Evolutionary conservation across 2,329 filamentous ascomycete species (phyloP).

Genomic region (Colletotrichum orbiculare): DNA sequence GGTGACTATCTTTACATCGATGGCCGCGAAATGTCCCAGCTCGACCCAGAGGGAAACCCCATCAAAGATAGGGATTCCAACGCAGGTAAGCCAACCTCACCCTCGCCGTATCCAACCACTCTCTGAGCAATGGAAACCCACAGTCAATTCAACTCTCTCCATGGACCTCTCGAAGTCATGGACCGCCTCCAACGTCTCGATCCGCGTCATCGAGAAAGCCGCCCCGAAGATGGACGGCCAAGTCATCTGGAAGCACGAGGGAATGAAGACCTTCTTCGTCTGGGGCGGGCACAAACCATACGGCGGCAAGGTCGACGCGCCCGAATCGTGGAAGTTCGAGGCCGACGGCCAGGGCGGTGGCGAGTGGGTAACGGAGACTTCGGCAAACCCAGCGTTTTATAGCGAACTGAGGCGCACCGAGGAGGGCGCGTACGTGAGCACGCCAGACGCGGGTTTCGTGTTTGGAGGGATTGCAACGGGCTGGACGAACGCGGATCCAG

Average conservation of each 20-base stretch:
- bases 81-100: neutral
- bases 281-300: conserved; percentile 29
- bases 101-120: neutral
- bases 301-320: conserved; percentile 6
- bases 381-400: conserved; percentile 19
- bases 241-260: conserved; percentile 19
- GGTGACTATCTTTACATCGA: conserved; percentile 52
- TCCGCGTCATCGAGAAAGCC: conserved; percentile 15
- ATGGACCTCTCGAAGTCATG: conserved; percentile 34
- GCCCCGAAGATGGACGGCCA: conserved; percentile 13
- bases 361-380: conserved; percentile 20
- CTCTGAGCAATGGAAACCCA: neutral
- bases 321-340: conserved; percentile 31
- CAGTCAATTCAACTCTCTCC: conserved; percentile 35
- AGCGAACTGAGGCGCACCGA: conserved; percentile 8
- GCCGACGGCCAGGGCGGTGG: conserved; percentile 31
- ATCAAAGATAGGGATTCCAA: conserved; percentile 16
- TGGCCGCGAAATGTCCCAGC: conserved; percentile 47
- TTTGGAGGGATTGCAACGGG: conserved; percentile 26
- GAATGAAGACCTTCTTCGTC: conserved; percentile 18
- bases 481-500: conserved; percentile 14
- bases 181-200: conserved; percentile 16
- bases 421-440: conserved; percentile 20
- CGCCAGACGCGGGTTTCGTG: conserved; percentile 18
- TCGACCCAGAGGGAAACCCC: neutral